Base-by-base conservation (phyloP, 2,329 filamentous ascomycete genomes). In the Aschersonia sp. region DNA sequence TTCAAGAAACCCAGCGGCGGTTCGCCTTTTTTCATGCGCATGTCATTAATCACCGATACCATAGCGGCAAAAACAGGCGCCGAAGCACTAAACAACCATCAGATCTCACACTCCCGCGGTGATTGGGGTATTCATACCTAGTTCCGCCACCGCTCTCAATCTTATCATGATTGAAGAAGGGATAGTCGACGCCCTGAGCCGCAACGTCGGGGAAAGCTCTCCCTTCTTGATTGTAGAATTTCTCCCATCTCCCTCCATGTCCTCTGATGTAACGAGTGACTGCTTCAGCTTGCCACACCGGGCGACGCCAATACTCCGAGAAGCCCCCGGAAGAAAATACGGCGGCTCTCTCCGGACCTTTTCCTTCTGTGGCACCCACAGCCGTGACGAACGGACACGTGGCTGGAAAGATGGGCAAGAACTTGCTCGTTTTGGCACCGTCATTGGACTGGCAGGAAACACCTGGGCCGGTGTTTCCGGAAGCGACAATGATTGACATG, bases 41-140 rank as follows among this genome's bases (percentile, higher is more conserved):
- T 72, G 50, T 80, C 76, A 56, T 86, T 86, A 45, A 87, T 60
- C 39, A 84, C 69, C 1, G 75, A 70, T 45, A 87, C 65, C 51
- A 87, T 71, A 11, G 72, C 72, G 0, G 81, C 79, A 45, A 82
- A 73, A 0, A 79, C 66, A 0, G 83, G 83, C 0, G 76, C 66
- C 2, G 81, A 73, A 1, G 81, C 80, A 48, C 68, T 71, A 44
- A 29, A 11, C 8, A 31, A 2, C 8, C 22, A 22, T 22, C 22
- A 22, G 22, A 22, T 22, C 22, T 22, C 22, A 22, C 22, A 9
- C 35, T 8, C 49, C 40, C 10, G 30, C 10, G 5, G 6, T 22
- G 11, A 31, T 11, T 35, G 14, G 6, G 5, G 8, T 4, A 3
- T 1, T 45, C 51, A 41, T 52, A 63, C 63, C 63, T 66, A 7